Base-by-base conservation (phyloP, 2,329 filamentous ascomycete species). In the Camillea tinctor region DNA sequence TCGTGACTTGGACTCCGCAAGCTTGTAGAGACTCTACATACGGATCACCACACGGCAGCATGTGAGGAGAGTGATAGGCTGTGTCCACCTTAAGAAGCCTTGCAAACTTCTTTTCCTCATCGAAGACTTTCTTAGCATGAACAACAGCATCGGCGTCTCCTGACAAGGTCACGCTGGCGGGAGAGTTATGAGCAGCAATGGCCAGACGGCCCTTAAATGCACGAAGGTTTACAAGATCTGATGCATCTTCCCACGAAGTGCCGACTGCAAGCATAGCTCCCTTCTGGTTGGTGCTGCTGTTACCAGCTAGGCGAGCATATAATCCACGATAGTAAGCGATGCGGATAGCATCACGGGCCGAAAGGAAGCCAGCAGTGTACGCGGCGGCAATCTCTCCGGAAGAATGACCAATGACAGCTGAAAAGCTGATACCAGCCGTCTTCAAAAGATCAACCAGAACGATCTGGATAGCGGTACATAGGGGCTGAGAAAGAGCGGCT, bases 231-330 rank as follows among this genome's bases (percentile, higher is more conserved):
- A 65, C 61, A 0, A 75, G 52, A 1, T 64, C 69, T 1, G 68
- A 57, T 0, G 75, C 76, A 36, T 80, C 75, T 4, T 76, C 73
- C 6, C 69, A 62, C 0, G 71, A 69, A 0, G 75, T 72, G 0
- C 77, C 79, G 0, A 77, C 79, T 0, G 81, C 81, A 49, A 84
- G 66, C 83, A 85, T 85, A 1, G 72, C 75, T 1, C 81, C 81
- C 11, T 54, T 58, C 21, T 57, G 24, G 11, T 26, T 44, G 22
- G 11, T 53, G 17, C 21, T 6, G 11, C 26, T 36, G 0, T 26
- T 44, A 17, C 15, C 50, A 0, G 67, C 67, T 6, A 67, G 57
- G 1, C 64, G 62, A 8, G 72, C 65, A 53, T 71, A 68, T 11
- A 75, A 64, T 0, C 80, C 80, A 0, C 81, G 76, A 55, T 78